Evolutionary conservation across 2,329 filamentous ascomycete genomes (phyloP), one percentile per base, ranked within the genome.

Genomic region (Tolypocladium guangdongense): DNA sequence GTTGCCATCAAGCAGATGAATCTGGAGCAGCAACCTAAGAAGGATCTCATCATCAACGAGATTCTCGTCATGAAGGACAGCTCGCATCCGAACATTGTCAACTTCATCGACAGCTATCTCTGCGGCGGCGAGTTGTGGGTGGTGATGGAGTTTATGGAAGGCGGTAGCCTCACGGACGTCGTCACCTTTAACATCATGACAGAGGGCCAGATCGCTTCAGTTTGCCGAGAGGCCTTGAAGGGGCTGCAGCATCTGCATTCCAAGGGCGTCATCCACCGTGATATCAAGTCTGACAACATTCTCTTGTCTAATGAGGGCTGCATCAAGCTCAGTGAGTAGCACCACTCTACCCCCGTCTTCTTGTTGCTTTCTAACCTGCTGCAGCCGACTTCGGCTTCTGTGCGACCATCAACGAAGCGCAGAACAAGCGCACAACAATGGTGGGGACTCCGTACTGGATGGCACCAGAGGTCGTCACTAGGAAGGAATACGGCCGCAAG

Each of bases 1-100:
- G 93, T 99, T 38, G 93, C 93, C 43, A 97, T 99, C 72, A 99
- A 99, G 75, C 93, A 99, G 75, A 99, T 99, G 93, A 97, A 97
- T 61, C 75, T 99, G 53, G 93, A 97, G 69, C 88, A 97, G 71
- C 93, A 99, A 65, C 93, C 93, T 2, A 97, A 97, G 80, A 99
- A 99, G 71, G 93, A 99, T 63, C 76, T 97, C 49, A 99, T 99
- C 64, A 96, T 99, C 72, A 99, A 99, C 69, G 93, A 99, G 68
- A 99, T 99, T 60, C 73, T 99, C 55, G 93, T 99, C 55, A 99
- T 99, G 93, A 96, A 95, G 74, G 93, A 97, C 64, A 96, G 91
- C 76, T 93, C 89, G 55, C 93, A 99, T 68, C 92, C 90, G 64
- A 97, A 97, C 68, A 95, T 99, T 71, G 93, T 99, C 72, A 99